A percentile compares a stretch with the other conserved stretches of the same genome.
phyloP scores from a whole-genome alignment of 177 flowering plant species.

The Vitis hybrid region DNA sequence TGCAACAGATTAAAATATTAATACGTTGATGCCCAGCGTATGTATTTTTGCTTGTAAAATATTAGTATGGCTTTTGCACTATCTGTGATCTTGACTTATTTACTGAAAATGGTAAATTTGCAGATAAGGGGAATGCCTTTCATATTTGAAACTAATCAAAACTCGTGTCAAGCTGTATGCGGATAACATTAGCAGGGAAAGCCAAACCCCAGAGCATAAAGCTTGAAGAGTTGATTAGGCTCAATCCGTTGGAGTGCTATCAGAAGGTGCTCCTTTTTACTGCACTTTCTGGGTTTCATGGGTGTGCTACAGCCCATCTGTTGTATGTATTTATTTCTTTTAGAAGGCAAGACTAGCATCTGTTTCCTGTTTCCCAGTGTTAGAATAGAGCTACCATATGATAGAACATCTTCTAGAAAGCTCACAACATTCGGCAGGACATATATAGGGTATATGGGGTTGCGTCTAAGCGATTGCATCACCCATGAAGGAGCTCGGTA shows the following conservation, averaged over 20 bases:
- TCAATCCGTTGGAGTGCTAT: conserved; percentile 7
- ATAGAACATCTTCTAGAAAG: no score
- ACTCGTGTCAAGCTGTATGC: conserved; percentile 37
- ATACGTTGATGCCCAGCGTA: no score
- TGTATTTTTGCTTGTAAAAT: no score
- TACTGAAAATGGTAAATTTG: conserved; percentile 13
- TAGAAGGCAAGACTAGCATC: not conserved
- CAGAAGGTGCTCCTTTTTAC: conserved; percentile 22
- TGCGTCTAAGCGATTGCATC: not conserved
- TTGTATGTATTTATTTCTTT: not conserved
- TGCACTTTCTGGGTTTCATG: conserved; percentile 17
- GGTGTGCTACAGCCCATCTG: not conserved
- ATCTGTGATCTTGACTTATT: not conserved
- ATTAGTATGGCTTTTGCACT: not conserved
- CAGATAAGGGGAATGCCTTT: conserved; percentile 72
- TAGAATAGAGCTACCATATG: not conserved
- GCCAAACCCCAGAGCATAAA: conserved; percentile 13
- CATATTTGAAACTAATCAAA: conserved; percentile 60
- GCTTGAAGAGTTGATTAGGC: conserved; percentile 6
- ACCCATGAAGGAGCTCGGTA: not conserved
- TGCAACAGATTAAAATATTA: no score
- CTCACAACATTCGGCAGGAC: no score
- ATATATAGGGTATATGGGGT: not conserved
- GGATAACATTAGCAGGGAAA: conserved; percentile 16
- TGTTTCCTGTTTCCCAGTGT: not conserved